Evolutionary conservation across 768 basidiomycete genomes (phyloP), one percentile per base, ranked within the genome.

Genomic region (Pleurotus eryngii): DNA sequence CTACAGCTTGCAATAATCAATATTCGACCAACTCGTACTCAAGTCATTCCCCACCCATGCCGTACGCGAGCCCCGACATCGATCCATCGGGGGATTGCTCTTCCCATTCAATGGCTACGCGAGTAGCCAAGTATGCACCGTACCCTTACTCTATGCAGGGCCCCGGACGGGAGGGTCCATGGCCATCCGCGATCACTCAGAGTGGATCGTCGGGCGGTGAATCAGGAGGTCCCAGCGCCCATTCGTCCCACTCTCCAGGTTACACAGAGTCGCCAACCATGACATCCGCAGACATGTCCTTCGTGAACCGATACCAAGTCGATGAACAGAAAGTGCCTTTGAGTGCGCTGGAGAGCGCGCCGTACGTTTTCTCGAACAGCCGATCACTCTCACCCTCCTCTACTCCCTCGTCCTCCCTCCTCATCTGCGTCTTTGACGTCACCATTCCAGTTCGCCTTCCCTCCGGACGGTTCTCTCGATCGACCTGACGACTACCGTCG

Each of bases 311-410:
- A 51, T 77, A 74, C 59, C 68, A 74, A 55, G 68, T 68, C 22
- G 86, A 86, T 42, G 86, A 87, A 55, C 80, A 83, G 63, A 87
- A 87, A 65, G 63, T 78, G 22, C 64, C 77, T 42, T 60, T 85
- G 57, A 78, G 74, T 60, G 75, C 71, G 60, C 67, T 87, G 59
- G 81, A 85, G 59, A 69, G 78, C 20, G 73, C 81, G 9, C 77
- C 83, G 12, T 86, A 88, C 65, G 74, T 82, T 54, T 86, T 84
- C 67, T 75, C 84, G 12, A 76, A 74, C 58, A 89, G 86, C 67
- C 85, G 89, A 49, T 88, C 89, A 15, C 77, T 89, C 61, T 90
- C 89, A 5, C 87, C 89, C 39, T 76, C 81, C 17, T 85, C 89
- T 1, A 84, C 84, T 38, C 80, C 78, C 17, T 75, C 77, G 53